Conservation (phyloP, 1,284 basidiomycete species). For the Cutaneotrichosporon curvatum region DNA sequence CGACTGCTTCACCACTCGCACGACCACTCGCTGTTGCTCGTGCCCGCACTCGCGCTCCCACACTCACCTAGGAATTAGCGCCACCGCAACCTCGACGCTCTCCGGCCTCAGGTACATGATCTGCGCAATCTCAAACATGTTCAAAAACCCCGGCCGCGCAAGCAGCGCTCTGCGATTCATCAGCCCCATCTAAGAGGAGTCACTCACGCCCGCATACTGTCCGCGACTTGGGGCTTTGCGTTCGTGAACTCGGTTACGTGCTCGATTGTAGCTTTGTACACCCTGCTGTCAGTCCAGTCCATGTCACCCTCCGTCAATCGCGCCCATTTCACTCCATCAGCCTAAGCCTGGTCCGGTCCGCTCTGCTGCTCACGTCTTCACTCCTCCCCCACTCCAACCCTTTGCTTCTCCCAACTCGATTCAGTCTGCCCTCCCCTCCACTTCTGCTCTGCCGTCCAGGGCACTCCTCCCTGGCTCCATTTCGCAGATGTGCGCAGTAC, state of each 20-base stretch:
- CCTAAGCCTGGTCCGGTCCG: too few relatives aligned
- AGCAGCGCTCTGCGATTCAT: conserved; percentile 20
- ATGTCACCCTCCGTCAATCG: too few relatives aligned
- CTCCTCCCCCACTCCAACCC: too few relatives aligned
- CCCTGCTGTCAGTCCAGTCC: conserved; percentile 17
- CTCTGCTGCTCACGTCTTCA: too few relatives aligned
- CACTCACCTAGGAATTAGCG: conserved; percentile 40
- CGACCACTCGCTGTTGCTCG: too few relatives aligned
- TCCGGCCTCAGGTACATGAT: conserved; percentile 41
- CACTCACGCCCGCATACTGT: conserved; percentile 39
- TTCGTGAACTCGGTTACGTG: conserved; percentile 39
- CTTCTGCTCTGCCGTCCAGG: too few relatives aligned
- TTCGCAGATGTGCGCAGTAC: conserved; percentile 1
- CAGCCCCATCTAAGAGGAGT: not conserved
- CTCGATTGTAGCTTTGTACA: conserved; percentile 36
- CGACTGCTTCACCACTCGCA: too few relatives aligned
- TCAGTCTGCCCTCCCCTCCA: too few relatives aligned
- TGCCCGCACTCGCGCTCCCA: not conserved
- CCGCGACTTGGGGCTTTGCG: conserved; percentile 23
- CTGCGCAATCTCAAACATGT: conserved; percentile 43
- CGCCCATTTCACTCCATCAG: too few relatives aligned
- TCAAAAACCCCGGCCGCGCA: conserved; percentile 32
- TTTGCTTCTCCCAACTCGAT: too few relatives aligned
- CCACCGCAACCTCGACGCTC: conserved; percentile 36
- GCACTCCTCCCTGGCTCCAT: not conserved